A percentile compares a stretch with the other conserved stretches of the same genome.
Evolutionary conservation across 129 eudicot genomes (phyloP).

Genomic region (sunflower (Helianthus annuus)): HanXRQr2.0-SUNRISE NC_035449.2:98921529-98922028

Average conservation of each 20-base stretch:
- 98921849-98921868: slow-evolving; percentile 78
- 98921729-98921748: too few species aligned
- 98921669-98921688: too few species aligned
- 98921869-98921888: slow-evolving; percentile 55
- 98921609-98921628: too few species aligned
- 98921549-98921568: too few species aligned
- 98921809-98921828: slow-evolving; percentile 72
- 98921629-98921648: too few species aligned
- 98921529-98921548: too few species aligned
- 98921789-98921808: slow-evolving; percentile 19
- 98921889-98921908: background rate
- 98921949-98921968: slow-evolving; percentile 97
- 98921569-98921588: too few species aligned
- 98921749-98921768: too few species aligned
- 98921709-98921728: too few species aligned
- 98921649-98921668: too few species aligned
- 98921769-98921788: background rate
- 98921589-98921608: too few species aligned
- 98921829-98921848: slow-evolving; percentile 95
- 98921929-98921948: slow-evolving; percentile 30
- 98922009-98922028: slow-evolving; percentile 25
- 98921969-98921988: slow-evolving; percentile 38
- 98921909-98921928: slow-evolving; percentile 1
- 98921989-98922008: background rate
- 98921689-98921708: too few species aligned